These are phyloP conservation scores for Centrapalus pauciflorus DNA, from an alignment of 129 eudicot species.

Conservation along the genomic window DNA sequence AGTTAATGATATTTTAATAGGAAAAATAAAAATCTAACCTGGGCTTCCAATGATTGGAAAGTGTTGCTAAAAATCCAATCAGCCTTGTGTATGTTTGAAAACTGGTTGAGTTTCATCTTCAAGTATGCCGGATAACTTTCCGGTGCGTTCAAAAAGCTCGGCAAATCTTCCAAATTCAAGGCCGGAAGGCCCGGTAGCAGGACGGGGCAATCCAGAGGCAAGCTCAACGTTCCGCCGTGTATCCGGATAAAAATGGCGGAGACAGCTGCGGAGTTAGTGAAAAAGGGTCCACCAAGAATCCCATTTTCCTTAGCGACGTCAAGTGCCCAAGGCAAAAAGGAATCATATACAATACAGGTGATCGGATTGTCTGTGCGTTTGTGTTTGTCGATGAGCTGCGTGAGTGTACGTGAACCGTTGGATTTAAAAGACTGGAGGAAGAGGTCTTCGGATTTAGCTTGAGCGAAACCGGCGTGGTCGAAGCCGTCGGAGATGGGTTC, in stretches of 20 bases:
- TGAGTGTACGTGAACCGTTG: constrained; percentile 45
- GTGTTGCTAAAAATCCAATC: constrained; percentile 67
- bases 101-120: constrained; percentile 54
- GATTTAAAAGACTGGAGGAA: constrained; percentile 40
- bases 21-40: no score
- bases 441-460: constrained; percentile 28
- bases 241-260: constrained; percentile 39
- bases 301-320: constrained; percentile 47
- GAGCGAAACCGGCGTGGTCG: constrained; percentile 46
- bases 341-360: constrained; percentile 55
- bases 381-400: constrained; percentile 39
- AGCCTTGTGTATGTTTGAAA: constrained; percentile 52
- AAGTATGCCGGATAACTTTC: constrained; percentile 78
- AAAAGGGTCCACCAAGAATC: constrained; percentile 45
- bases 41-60: constrained; percentile 52
- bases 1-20: no score
- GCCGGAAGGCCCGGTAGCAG: constrained; percentile 53
- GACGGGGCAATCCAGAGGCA: constrained; percentile 49
- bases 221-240: constrained; percentile 30
- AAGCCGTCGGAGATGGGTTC: constrained; percentile 67
- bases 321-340: constrained; percentile 70
- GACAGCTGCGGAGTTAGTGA: constrained; percentile 66
- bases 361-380: constrained; percentile 29
- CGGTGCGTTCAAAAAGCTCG: constrained; percentile 52
- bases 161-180: constrained; percentile 46